These are phyloP conservation scores for Cutaneotrichosporon sp. DNA, from an alignment of 1,284 basidiomycete species.

Conservation along the genomic window DNA sequence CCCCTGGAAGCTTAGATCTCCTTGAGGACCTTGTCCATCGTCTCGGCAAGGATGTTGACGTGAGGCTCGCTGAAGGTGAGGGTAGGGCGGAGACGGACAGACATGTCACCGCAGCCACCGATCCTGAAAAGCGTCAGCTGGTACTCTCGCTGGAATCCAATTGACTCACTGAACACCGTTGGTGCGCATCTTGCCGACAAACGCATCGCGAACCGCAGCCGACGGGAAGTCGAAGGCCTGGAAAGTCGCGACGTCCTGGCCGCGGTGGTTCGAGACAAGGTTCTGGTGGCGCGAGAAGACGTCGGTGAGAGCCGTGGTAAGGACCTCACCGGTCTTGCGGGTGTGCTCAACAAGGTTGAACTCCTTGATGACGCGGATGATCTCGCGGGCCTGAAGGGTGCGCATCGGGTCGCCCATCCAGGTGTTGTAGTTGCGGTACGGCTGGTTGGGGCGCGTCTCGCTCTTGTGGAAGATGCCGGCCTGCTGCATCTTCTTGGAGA, in stretches of 20 bases:
- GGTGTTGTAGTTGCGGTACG: conserved; percentile 56
- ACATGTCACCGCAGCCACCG: conserved; percentile 43
- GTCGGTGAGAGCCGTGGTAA: conserved; percentile 45
- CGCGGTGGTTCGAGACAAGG: conserved; percentile 53
- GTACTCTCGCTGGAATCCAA: conserved; percentile 26
- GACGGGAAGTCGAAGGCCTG: conserved; percentile 56
- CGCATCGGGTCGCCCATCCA: conserved; percentile 57
- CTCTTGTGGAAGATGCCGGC: conserved; percentile 57
- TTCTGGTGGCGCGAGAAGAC: conserved; percentile 34
- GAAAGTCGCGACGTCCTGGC: conserved; percentile 57
- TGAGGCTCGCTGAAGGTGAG: conserved; percentile 57
- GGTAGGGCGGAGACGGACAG: conserved; percentile 57
- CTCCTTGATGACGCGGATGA: conserved; percentile 55
- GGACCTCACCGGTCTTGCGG: conserved; percentile 47
- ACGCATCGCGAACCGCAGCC: conserved; percentile 51
- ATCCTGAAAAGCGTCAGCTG: conserved; percentile 3
- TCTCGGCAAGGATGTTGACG: conserved; percentile 52
- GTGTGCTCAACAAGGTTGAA: conserved; percentile 53
- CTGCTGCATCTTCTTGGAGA: conserved; percentile 59
- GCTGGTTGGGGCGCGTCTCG: conserved; percentile 55
- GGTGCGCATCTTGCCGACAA: conserved; percentile 54
- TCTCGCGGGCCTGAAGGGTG: conserved; percentile 57
- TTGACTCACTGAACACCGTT: conserved; percentile 52
- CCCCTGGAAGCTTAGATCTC: conserved; percentile 23
- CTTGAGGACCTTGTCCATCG: conserved; percentile 42